These are phyloP conservation scores for Oleoguttula mirabilis DNA, from an alignment of 495 filamentous ascomycete species.

Conservation along the genomic window DNA sequence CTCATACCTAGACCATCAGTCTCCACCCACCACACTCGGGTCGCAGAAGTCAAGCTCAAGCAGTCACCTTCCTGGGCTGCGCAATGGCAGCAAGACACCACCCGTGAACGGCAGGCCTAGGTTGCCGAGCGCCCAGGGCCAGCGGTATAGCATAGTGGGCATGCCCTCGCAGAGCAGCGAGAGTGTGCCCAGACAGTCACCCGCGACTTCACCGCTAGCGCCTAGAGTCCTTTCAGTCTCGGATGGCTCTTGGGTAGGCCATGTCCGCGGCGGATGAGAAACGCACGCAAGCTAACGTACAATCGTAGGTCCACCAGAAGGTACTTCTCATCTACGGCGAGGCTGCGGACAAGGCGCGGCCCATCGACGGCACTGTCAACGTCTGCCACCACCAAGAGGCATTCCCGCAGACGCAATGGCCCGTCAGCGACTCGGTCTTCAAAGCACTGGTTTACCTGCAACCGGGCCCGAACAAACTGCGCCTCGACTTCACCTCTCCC, in stretches of 20 bases:
- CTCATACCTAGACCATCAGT: slow-evolving; percentile 44
- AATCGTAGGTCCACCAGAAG: slow-evolving; percentile 72
- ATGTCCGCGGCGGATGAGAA: no score
- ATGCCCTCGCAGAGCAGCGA: slow-evolving; percentile 43
- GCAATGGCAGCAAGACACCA: slow-evolving; percentile 35
- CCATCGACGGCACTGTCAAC: slow-evolving; percentile 66
- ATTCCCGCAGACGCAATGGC: slow-evolving; percentile 72
- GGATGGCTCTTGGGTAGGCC: slow-evolving; percentile 72
- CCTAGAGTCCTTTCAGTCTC: slow-evolving; percentile 63
- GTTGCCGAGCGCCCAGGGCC: slow-evolving; percentile 24
- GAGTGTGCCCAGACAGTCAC: slow-evolving; percentile 32
- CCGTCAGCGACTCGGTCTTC: slow-evolving; percentile 75
- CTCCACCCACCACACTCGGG: slow-evolving; percentile 48
- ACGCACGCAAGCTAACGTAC: not conserved
- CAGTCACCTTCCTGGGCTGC: slow-evolving; percentile 39
- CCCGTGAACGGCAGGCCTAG: slow-evolving; percentile 22
- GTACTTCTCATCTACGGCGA: slow-evolving; percentile 68
- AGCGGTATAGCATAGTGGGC: slow-evolving; percentile 33
- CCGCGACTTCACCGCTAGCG: slow-evolving; percentile 61
- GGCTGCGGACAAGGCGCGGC: slow-evolving; percentile 58
- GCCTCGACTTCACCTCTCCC: slow-evolving; percentile 74
- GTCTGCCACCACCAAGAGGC: slow-evolving; percentile 71
- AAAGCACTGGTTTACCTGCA: slow-evolving; percentile 79
- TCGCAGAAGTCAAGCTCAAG: slow-evolving; percentile 42
- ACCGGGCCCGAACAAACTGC: slow-evolving; percentile 72